Conservation (phyloP, 73 alveolate species). For the Tetrahymena thermophila region DNA sequence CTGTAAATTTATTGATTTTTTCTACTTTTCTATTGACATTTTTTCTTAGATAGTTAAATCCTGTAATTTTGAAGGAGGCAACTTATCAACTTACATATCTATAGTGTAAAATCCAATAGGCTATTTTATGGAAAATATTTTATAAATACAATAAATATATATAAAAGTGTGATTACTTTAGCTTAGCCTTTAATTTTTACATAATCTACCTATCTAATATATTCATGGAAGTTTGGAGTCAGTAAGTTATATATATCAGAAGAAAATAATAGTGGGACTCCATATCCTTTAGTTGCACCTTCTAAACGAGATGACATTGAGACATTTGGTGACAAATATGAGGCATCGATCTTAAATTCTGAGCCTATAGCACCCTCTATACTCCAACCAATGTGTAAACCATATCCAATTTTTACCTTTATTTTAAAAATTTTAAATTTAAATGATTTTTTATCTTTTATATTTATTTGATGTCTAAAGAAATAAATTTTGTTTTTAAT, state of each 20-base stretch:
- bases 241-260: conserved; percentile 29
- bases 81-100: conserved; percentile 26
- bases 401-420: conserved; percentile 49
- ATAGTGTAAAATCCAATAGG: conserved; percentile 32
- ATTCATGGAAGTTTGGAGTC: conserved; percentile 15
- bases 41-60: conserved; percentile 12
- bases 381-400: conserved; percentile 58
- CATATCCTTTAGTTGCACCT: conserved; percentile 57
- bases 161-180: neutral
- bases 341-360: conserved; percentile 51
- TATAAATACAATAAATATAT: neutral
- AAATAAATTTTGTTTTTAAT: too few species aligned
- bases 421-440: neutral
- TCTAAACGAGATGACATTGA: conserved; percentile 54
- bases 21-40: conserved; percentile 3
- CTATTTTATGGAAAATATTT: neutral
- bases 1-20: conserved; percentile 12
- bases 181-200: conserved; percentile 28
- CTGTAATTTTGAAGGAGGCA: conserved; percentile 38
- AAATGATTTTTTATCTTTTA: too few species aligned
- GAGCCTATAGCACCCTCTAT: conserved; percentile 64
- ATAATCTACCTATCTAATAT: conserved; percentile 32
- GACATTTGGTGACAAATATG: conserved; percentile 56
- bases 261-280: conserved; percentile 48
- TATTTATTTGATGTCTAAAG: too few species aligned